phyloP scores from a whole-genome alignment of 345 rosid genomes.

The Gossypium longicalyx region DNA sequence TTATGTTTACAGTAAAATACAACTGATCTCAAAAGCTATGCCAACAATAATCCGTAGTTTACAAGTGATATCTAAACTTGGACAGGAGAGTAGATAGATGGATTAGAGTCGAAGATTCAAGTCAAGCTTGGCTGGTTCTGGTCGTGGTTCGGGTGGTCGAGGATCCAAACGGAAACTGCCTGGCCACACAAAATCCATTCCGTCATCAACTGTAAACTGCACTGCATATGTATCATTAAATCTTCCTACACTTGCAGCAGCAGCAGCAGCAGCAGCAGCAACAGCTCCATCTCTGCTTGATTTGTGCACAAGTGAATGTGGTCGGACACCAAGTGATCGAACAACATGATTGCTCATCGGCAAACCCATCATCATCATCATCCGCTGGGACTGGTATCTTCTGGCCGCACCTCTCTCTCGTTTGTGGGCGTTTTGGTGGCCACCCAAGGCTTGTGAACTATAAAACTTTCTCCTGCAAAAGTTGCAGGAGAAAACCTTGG shows the following conservation, averaged over 20 bases:
- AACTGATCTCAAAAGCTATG: not conserved
- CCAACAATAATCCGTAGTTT: not conserved
- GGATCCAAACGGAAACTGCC: slow-evolving; percentile 66
- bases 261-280: slow-evolving; percentile 9
- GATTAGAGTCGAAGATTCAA: slow-evolving; percentile 56
- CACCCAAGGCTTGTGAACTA: slow-evolving; percentile 76
- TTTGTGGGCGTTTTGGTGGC: slow-evolving; percentile 84
- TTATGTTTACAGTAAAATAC: not conserved
- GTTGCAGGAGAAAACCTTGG: slow-evolving; percentile 61
- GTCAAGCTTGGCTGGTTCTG: slow-evolving; percentile 45
- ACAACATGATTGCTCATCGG: slow-evolving; percentile 27
- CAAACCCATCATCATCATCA: slow-evolving; percentile 46
- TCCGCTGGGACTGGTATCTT: slow-evolving; percentile 57
- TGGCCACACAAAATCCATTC: slow-evolving; percentile 57
- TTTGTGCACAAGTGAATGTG: slow-evolving; percentile 57
- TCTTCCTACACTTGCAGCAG: slow-evolving; percentile 33
- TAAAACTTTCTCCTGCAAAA: slow-evolving; percentile 73
- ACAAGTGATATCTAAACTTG: slow-evolving; percentile 15
- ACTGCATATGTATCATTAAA: slow-evolving; percentile 35
- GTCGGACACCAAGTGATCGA: slow-evolving; percentile 54
- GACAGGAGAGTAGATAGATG: slow-evolving; percentile 8
- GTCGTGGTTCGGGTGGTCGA: slow-evolving; percentile 28
- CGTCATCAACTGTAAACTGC: slow-evolving; percentile 37
- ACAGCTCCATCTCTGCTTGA: slow-evolving; percentile 36
- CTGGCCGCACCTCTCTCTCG: slow-evolving; percentile 67